phyloP scores from a whole-genome alignment of 805 yeast genomes.

The Myxozyma geophila region DNA sequence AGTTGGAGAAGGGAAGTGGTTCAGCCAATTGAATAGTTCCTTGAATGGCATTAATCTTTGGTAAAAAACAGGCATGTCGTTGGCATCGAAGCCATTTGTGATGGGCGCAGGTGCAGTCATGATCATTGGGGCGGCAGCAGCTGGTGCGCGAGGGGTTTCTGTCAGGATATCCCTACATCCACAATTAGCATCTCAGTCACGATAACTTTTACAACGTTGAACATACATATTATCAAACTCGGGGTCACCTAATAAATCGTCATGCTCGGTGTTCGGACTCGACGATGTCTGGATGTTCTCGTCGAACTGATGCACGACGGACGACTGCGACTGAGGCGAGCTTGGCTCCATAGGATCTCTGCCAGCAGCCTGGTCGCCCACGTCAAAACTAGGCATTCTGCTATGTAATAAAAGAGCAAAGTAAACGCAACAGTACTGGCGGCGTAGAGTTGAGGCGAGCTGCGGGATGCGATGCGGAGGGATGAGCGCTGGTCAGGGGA shows the following conservation, averaged over 20 bases:
- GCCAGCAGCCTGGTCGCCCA: conserved; percentile 6
- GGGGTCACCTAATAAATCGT: conserved; percentile 2
- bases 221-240: conserved; percentile 1
- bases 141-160: neutral
- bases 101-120: neutral
- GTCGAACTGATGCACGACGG: conserved; percentile 17
- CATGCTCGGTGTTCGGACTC: conserved; percentile 5
- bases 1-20: conserved; percentile 77
- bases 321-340: conserved; percentile 28
- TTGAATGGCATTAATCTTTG: conserved; percentile 47
- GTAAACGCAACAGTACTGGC: neutral
- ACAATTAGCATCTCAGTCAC: neutral
- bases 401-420: neutral
- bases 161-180: neutral
- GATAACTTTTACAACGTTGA: neutral
- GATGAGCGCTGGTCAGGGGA: neutral
- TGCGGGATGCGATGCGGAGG: neutral
- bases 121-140: neutral
- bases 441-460: neutral
- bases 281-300: conserved; percentile 10
- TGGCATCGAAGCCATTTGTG: neutral
- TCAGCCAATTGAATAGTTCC: conserved; percentile 83
- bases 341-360: conserved; percentile 13
- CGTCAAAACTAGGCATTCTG: conserved; percentile 30
- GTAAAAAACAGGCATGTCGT: conserved; percentile 67